phyloP scores from a whole-genome alignment of 1,284 basidiomycete genomes.

The Tranzscheliella williamsii region DNA sequence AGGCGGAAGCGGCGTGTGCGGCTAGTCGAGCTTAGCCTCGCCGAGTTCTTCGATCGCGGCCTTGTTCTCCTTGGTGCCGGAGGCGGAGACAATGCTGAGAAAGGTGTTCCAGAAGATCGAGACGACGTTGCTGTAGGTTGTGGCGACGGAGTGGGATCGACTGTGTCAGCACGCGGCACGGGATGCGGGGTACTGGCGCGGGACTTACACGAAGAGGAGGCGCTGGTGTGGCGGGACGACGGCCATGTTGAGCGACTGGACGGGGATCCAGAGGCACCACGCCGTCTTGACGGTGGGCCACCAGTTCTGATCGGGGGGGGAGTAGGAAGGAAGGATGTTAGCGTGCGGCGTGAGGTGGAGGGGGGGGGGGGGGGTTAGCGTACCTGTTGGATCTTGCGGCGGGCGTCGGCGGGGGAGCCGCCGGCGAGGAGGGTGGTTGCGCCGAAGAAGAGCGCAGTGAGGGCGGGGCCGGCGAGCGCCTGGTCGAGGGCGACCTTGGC shows the following conservation, averaged over 20 bases:
- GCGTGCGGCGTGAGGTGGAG: too few relatives aligned
- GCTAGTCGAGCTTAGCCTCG: constrained; percentile 26
- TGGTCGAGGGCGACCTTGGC: constrained; percentile 51
- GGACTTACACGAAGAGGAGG: constrained; percentile 52
- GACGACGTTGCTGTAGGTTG: constrained; percentile 41
- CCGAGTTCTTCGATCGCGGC: constrained; percentile 10
- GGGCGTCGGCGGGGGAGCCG: constrained; percentile 12
- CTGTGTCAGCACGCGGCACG: not conserved
- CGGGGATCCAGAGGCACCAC: constrained; percentile 50
- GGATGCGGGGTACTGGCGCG: not conserved
- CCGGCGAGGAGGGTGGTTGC: constrained; percentile 43
- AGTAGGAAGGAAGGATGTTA: too few relatives aligned
- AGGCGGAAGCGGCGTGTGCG: too few relatives aligned
- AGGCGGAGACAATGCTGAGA: constrained; percentile 29
- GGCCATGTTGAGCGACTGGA: constrained; percentile 50
- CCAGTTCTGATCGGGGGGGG: too few relatives aligned
- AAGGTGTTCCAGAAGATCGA: constrained; percentile 53
- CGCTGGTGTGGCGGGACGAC: constrained; percentile 33
- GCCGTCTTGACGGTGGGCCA: constrained; percentile 46
- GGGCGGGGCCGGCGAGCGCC: constrained; percentile 33
- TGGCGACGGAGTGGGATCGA: too few relatives aligned
- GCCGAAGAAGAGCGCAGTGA: constrained; percentile 42
- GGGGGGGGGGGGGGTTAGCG: too few relatives aligned
- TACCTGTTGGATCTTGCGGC: constrained; percentile 35
- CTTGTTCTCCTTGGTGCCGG: not conserved